phyloP scores from a whole-genome alignment of 805 yeast species.

The Suhomyces pyralidae region DNA sequence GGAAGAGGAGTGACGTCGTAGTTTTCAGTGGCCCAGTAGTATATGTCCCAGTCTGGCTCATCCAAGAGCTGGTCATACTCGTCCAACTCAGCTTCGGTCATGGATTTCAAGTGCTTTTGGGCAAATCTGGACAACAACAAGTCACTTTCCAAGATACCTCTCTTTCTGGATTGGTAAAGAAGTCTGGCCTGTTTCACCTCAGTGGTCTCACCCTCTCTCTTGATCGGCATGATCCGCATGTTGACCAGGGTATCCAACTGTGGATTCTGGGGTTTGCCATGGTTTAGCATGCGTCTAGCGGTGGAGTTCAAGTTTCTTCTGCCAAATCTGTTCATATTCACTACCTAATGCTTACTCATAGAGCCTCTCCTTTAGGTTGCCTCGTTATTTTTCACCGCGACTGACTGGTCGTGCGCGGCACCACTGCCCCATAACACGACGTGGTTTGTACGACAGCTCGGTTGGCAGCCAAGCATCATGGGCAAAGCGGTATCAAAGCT shows the following conservation, averaged over 20 bases:
- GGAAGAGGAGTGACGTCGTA: conserved; percentile 82
- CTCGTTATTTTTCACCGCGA: neutral
- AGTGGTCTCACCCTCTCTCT: conserved; percentile 67
- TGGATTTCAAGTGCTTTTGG: conserved; percentile 57
- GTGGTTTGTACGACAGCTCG: neutral
- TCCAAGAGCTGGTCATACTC: conserved; percentile 86
- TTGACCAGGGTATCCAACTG: conserved; percentile 44
- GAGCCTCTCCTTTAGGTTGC: neutral
- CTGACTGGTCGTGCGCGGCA: neutral
- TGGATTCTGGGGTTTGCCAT: conserved; percentile 44
- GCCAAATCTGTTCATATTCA: conserved; percentile 2
- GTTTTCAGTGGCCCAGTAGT: conserved; percentile 94
- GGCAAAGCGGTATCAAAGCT: conserved; percentile 93
- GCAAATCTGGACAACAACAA: conserved; percentile 83
- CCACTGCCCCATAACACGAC: neutral
- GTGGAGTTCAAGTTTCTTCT: conserved; percentile 6
- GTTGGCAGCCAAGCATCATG: conserved; percentile 44
- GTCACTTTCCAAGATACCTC: conserved; percentile 95
- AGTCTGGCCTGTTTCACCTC: conserved; percentile 83
- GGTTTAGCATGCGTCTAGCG: conserved; percentile 23
- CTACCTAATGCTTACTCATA: neutral
- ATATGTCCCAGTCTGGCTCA: conserved; percentile 98
- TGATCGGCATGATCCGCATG: conserved; percentile 73
- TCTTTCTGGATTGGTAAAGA: conserved; percentile 85
- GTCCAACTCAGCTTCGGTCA: conserved; percentile 64